These are phyloP conservation scores for Candida germanica DNA, from an alignment of 805 yeast species.

Conservation along the genomic window DNA sequence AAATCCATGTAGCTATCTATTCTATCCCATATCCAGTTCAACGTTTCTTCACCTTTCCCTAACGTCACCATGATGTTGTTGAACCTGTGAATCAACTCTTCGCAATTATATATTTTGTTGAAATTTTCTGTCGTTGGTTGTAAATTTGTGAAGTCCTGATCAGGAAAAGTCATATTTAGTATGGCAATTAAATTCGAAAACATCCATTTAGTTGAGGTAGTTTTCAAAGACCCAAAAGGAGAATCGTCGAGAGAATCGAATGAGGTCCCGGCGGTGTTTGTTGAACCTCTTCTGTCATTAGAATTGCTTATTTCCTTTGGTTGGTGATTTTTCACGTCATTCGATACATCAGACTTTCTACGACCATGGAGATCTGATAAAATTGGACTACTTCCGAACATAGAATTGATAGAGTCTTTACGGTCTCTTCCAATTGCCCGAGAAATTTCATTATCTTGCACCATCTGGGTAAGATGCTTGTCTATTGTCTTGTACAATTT, in stretches of 20 bases:
- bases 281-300: slow-evolving; percentile 20
- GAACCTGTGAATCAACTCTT: slow-evolving; percentile 59
- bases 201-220: slow-evolving; percentile 79
- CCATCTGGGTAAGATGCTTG: slow-evolving; percentile 61
- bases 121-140: slow-evolving; percentile 70
- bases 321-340: background rate
- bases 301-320: slow-evolving; percentile 19
- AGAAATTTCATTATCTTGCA: slow-evolving; percentile 43
- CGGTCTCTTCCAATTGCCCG: slow-evolving; percentile 38
- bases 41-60: slow-evolving; percentile 39
- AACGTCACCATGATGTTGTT: slow-evolving; percentile 66
- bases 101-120: slow-evolving; percentile 32
- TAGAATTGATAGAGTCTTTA: slow-evolving; percentile 32
- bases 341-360: slow-evolving; percentile 13
- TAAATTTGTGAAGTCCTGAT: slow-evolving; percentile 86
- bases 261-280: slow-evolving; percentile 19
- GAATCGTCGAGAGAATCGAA: slow-evolving; percentile 40
- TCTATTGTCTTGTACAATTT: slow-evolving; percentile 87
- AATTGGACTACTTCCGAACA: slow-evolving; percentile 35
- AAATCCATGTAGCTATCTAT: slow-evolving; percentile 80
- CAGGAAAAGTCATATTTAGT: slow-evolving; percentile 89
- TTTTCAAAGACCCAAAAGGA: slow-evolving; percentile 91
- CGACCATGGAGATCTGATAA: slow-evolving; percentile 2
- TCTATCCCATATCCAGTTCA: slow-evolving; percentile 83
- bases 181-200: slow-evolving; percentile 90